Percentiles rank a stretch among this genome's conserved stretches.
phyloP scores from a whole-genome alignment of 805 yeast genomes.

The Jamesozyma spencerorum region DNA sequence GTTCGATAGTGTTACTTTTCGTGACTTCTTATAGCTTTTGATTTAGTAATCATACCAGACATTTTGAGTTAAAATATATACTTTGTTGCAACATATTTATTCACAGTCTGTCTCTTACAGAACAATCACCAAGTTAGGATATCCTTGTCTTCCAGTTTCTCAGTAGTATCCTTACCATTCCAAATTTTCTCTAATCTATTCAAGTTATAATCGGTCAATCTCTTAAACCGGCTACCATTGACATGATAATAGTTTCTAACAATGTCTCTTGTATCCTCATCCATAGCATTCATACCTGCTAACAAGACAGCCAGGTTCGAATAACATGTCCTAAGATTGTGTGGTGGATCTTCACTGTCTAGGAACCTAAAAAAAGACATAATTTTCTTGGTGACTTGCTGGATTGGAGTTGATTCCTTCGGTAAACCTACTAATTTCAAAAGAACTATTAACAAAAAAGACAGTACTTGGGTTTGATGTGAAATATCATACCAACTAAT shows the following conservation, averaged over 20 bases:
- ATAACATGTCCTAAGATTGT: slow-evolving; percentile 29
- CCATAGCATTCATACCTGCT: slow-evolving; percentile 31
- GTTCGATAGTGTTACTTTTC: too few relatives aligned
- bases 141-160: slow-evolving; percentile 29
- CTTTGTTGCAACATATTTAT: too few relatives aligned
- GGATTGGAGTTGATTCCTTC: slow-evolving; percentile 26
- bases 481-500: slow-evolving; percentile 33
- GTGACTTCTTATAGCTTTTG: too few relatives aligned
- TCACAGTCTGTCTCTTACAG: too few relatives aligned
- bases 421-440: slow-evolving; percentile 28
- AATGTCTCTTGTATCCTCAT: slow-evolving; percentile 26
- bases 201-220: slow-evolving; percentile 29
- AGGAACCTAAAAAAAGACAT: slow-evolving; percentile 28
- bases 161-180: slow-evolving; percentile 24
- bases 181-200: slow-evolving; percentile 29
- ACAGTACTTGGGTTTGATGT: slow-evolving; percentile 31
- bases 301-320: slow-evolving; percentile 30
- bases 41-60: too few relatives aligned
- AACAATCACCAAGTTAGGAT: slow-evolving; percentile 29
- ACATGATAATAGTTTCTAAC: slow-evolving; percentile 26
- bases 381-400: slow-evolving; percentile 27
- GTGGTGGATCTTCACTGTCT: slow-evolving; percentile 30
- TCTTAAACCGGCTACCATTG: slow-evolving; percentile 25
- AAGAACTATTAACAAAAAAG: slow-evolving; percentile 27
- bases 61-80: too few relatives aligned